Evolutionary conservation across 2,329 filamentous ascomycete genomes (phyloP), one percentile per base, ranked within the genome.

Genomic region (Penicillium sp.): DNA sequence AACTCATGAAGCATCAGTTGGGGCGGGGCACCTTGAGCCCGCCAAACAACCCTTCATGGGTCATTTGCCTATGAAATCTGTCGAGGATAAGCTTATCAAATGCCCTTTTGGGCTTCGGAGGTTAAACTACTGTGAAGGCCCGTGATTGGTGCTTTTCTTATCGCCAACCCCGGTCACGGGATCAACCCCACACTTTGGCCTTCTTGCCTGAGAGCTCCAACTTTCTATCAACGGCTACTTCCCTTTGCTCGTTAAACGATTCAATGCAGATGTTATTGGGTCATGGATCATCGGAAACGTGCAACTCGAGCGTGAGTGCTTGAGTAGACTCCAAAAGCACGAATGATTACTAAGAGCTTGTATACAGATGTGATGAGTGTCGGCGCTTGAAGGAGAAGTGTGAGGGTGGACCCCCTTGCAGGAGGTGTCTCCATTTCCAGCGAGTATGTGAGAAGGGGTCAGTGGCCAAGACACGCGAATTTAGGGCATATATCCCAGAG

Each of bases 391-490:
- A 59, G 22, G 57, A 59, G 57, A 59, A 59, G 34, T 59, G 57
- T 47, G 57, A 52, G 35, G 49, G 49, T 38, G 49, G 49, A n/a
- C 58, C n/a, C 15, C 34, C 53, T 63, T 58, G 25, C 25, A 64
- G 51, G 31, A 54, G 63, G 25, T 64, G 60, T 34, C 34, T 50
- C 38, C 60, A 60, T 53, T 61, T 61, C 35, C 58, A 59, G n/a
- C 55, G 60, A n/a, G 38, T 42, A 45, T 64, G 63, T 48, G 55
- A 60, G 28, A 63, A 50, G 39, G 53, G 56, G 1, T 39, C 38
- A 8, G 17, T 41, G 2, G 37, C 55, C 4, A 61, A 48, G 39
- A 54, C 50, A n/a, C 34, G 49, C n/a, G 35, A 31, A 25, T 52
- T 52, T 22, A 37, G 35, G 6, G 34, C 49, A 25, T 52, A 52